Conservation (phyloP, 2,329 filamentous ascomycete species). For the Pseudocercospora ulei region DNA sequence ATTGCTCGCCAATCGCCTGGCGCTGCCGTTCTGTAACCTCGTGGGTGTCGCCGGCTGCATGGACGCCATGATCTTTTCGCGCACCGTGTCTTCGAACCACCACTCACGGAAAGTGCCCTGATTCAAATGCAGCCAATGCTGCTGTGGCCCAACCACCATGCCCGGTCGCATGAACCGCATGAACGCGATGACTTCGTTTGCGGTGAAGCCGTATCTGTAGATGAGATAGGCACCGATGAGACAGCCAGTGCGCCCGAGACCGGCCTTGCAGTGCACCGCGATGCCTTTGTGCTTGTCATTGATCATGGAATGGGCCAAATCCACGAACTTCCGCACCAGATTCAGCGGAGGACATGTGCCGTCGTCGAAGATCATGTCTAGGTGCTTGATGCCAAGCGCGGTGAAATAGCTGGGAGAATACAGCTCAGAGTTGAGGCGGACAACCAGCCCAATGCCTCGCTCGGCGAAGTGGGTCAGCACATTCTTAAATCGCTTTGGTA, state of each 20-base stretch:
- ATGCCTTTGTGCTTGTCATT: constrained; percentile 83
- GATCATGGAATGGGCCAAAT: constrained; percentile 88
- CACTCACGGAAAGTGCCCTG: constrained; percentile 96
- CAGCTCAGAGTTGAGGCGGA: constrained; percentile 86
- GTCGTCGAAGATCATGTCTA: constrained; percentile 99
- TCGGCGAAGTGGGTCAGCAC: constrained; percentile 82
- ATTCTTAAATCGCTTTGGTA: constrained; percentile 89
- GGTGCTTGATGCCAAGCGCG: constrained; percentile 82
- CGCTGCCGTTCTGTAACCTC: constrained; percentile 41
- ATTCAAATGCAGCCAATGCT: constrained; percentile 97
- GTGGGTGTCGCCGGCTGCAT: constrained; percentile 50
- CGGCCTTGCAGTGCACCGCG: constrained; percentile 97
- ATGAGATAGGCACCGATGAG: constrained; percentile 96
- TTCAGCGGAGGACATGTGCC: constrained; percentile 84
- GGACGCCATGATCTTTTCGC: constrained; percentile 63
- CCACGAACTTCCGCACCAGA: constrained; percentile 90
- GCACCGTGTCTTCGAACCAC: constrained; percentile 74
- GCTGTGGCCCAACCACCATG: constrained; percentile 97
- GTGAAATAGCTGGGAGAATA: constrained; percentile 98
- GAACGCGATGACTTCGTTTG: constrained; percentile 72
- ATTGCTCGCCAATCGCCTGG: constrained; percentile 49
- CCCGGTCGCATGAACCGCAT: constrained; percentile 99
- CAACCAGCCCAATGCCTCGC: constrained; percentile 82
- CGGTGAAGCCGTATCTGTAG: constrained; percentile 93
- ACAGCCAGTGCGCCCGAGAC: constrained; percentile 87